Conservation (phyloP, 768 basidiomycete species). For the Obba rivulosa region DNA sequence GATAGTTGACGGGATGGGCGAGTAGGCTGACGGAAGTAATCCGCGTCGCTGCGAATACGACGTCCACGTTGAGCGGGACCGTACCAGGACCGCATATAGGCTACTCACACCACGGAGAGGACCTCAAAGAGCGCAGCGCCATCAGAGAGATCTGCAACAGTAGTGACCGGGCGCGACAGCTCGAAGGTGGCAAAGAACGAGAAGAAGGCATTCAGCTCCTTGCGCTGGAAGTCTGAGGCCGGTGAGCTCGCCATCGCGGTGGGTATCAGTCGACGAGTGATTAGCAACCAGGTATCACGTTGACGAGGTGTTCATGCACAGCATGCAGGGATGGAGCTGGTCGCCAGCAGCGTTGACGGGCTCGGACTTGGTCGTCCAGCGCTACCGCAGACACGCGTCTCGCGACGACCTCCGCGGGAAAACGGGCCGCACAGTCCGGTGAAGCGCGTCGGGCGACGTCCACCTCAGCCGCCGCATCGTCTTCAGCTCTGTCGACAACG, state of each 20-base stretch:
- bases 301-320: too few species aligned
- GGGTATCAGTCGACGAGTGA: slow-evolving; percentile 14
- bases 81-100: background rate
- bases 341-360: too few species aligned
- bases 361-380: too few species aligned
- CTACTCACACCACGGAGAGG: slow-evolving; percentile 66
- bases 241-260: background rate
- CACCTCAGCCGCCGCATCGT: too few species aligned
- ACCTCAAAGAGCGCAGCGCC: slow-evolving; percentile 73
- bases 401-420: background rate
- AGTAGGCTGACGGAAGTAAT: slow-evolving; percentile 66
- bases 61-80: background rate
- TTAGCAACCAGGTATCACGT: background rate
- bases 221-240: slow-evolving; percentile 33
- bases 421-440: too few species aligned
- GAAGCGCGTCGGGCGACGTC: too few species aligned
- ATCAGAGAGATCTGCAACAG: slow-evolving; percentile 71
- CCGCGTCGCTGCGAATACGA: slow-evolving; percentile 52
- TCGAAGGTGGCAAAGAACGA: slow-evolving; percentile 74
- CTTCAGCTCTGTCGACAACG: too few species aligned
- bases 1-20: slow-evolving; percentile 57
- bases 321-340: background rate
- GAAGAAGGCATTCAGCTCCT: slow-evolving; percentile 78
- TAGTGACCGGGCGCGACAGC: slow-evolving; percentile 56
- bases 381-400: background rate